A percentile compares a stretch with the other conserved stretches of the same genome.
phyloP scores from a whole-genome alignment of 1,139 yeast species.

The Maudiozyma humilis region DNA sequence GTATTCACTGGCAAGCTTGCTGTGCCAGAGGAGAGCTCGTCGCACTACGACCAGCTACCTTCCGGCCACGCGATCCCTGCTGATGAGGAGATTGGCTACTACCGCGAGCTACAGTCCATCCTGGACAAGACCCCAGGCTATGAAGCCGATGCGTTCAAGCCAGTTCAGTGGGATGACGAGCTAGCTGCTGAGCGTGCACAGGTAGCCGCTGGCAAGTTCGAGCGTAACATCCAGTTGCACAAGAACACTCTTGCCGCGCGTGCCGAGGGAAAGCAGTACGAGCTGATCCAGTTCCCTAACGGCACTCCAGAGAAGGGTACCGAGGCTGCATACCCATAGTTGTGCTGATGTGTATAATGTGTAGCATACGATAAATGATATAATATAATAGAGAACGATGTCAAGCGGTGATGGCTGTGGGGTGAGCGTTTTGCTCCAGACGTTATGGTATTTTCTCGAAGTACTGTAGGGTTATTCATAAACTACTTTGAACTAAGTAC shows the following conservation, averaged over 20 bases:
- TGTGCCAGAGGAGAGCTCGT: conserved; percentile 34
- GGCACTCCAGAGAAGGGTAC: conserved; percentile 1
- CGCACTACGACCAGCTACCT: conserved; percentile 7
- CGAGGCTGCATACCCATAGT: conserved; percentile 2
- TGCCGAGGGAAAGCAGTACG: conserved; percentile 15
- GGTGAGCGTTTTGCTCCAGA: too few relatives aligned
- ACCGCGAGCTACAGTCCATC: conserved; percentile 16
- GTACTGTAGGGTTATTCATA: too few relatives aligned
- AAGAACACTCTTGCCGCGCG: conserved; percentile 13
- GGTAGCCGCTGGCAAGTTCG: conserved; percentile 14
- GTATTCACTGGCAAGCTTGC: conserved; percentile 42
- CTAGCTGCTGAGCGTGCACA: conserved; percentile 12
- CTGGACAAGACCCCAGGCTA: too few relatives aligned
- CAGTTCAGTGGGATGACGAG: conserved; percentile 19
- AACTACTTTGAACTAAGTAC: too few relatives aligned
- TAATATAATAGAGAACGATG: too few relatives aligned
- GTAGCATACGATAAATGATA: neutral
- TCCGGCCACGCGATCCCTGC: conserved; percentile 5
- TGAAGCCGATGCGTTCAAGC: conserved; percentile 16
- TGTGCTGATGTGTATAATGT: too few relatives aligned
- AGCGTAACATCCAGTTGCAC: conserved; percentile 15
- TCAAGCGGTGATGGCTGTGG: too few relatives aligned
- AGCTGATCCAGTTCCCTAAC: conserved; percentile 7
- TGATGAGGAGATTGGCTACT: conserved; percentile 20
- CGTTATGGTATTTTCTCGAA: too few relatives aligned